A percentile compares a stretch with the other conserved stretches of the same genome.
Evolutionary conservation across 2,329 filamentous ascomycete species (phyloP).

Genomic region (Aspergillus nomiae): DNA sequence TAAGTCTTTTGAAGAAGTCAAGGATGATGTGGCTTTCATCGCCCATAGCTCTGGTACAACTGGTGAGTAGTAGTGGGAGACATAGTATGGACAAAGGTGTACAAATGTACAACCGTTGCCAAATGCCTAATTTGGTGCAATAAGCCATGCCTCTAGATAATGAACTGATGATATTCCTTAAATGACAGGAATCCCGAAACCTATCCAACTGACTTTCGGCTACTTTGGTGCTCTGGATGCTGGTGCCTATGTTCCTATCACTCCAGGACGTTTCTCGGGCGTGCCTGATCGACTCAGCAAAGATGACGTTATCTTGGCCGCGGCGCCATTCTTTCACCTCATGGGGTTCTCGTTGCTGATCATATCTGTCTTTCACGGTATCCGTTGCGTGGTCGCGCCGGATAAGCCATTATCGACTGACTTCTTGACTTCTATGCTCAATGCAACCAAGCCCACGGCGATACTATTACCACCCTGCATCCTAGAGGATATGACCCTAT

Average conservation of each 20-base stretch:
- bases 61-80: conserved; percentile 21
- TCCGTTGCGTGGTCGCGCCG: conserved; percentile 15
- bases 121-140: neutral
- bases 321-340: conserved; percentile 23
- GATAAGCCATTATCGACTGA: conserved; percentile 22
- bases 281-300: conserved; percentile 3
- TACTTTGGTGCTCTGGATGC: conserved; percentile 16
- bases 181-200: conserved; percentile 23
- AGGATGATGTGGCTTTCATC: conserved; percentile 27
- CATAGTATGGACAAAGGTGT: neutral
- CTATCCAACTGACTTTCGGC: conserved; percentile 22
- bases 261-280: conserved; percentile 9
- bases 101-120: neutral
- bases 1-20: conserved; percentile 22
- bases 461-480: conserved; percentile 18
- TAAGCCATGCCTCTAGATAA: neutral
- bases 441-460: conserved; percentile 13
- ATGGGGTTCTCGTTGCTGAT: conserved; percentile 21
- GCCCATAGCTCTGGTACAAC: conserved; percentile 40
- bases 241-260: conserved; percentile 2
- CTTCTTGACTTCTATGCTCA: conserved; percentile 12
- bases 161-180: neutral
- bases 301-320: conserved; percentile 14
- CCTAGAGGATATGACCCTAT: conserved; percentile 19
- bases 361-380: conserved; percentile 12